A percentile compares a stretch with the other conserved stretches of the same genome.
These are phyloP conservation scores for Penicillium sp. DNA, from an alignment of 2,329 filamentous ascomycete genomes.

Conservation along the genomic window DNA sequence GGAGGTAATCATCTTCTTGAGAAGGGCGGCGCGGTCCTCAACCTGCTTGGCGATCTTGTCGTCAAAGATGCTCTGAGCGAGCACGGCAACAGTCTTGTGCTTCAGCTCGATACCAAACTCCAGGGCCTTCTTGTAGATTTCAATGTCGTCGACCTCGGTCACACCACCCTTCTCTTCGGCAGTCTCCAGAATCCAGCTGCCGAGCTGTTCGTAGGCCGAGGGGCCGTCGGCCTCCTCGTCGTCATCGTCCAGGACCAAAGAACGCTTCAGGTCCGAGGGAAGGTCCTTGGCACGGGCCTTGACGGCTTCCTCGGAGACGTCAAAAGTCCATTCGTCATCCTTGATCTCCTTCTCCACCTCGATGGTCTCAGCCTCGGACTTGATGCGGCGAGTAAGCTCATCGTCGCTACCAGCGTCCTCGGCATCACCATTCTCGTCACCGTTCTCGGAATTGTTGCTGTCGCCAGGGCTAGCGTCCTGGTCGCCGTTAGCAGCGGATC, in stretches of 20 bases:
- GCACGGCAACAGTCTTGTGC: constrained; percentile 88
- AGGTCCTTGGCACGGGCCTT: constrained; percentile 91
- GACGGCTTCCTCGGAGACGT: constrained; percentile 94
- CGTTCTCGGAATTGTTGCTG: constrained; percentile 65
- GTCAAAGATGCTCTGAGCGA: constrained; percentile 92
- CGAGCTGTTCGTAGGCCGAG: constrained; percentile 85
- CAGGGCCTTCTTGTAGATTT: constrained; percentile 95
- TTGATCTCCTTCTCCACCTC: constrained; percentile 70
- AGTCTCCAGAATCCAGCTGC: constrained; percentile 84
- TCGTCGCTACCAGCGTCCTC: constrained; percentile 82
- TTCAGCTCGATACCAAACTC: constrained; percentile 93
- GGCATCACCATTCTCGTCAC: constrained; percentile 67
- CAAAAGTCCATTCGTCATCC: constrained; percentile 93
- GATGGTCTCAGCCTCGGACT: constrained; percentile 71
- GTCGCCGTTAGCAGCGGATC: constrained; percentile 57
- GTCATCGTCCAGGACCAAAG: constrained; percentile 79
- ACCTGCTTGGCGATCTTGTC: constrained; percentile 89
- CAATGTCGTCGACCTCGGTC: constrained; percentile 80
- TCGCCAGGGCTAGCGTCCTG: constrained; percentile 67
- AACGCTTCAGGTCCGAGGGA: constrained; percentile 91
- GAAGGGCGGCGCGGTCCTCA: constrained; percentile 76
- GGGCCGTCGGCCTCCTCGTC: constrained; percentile 76
- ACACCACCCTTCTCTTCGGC: constrained; percentile 72
- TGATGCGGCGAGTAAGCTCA: constrained; percentile 79
- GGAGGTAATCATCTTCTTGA: constrained; percentile 89